phyloP scores from a whole-genome alignment of 352 stramenopile species.

The Thalassiosira hispida region DNA sequence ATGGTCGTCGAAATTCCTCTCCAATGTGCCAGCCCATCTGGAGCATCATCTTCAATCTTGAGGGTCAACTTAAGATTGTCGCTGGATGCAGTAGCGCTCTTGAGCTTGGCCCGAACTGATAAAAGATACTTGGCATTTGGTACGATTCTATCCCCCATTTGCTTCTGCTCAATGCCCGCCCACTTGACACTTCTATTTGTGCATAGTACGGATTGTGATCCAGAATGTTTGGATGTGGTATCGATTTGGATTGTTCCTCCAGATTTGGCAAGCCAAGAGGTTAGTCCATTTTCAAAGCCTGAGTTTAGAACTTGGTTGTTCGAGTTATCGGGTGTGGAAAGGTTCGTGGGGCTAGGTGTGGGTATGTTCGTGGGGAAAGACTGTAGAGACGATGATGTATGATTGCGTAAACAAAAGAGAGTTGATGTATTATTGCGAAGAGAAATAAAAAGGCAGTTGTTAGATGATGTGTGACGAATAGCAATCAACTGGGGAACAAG shows the following conservation, averaged over 20 bases:
- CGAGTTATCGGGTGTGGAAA: too few relatives aligned
- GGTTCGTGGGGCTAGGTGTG: not conserved
- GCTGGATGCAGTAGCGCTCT: conserved; percentile 4
- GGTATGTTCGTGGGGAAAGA: not conserved
- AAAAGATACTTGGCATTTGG: not conserved
- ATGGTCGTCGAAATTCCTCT: too few relatives aligned
- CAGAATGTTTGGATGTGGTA: not conserved
- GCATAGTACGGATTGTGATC: not conserved
- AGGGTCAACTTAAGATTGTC: conserved; percentile 3
- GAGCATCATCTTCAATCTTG: not conserved
- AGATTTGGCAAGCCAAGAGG: too few relatives aligned
- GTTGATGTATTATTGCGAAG: too few relatives aligned
- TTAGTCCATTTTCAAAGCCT: not conserved
- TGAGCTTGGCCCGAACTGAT: conserved; percentile 5
- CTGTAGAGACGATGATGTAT: too few relatives aligned
- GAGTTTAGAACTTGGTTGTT: not conserved
- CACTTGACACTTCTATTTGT: not conserved
- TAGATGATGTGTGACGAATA: too few relatives aligned
- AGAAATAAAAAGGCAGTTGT: too few relatives aligned
- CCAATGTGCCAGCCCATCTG: too few relatives aligned
- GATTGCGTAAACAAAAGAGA: not conserved
- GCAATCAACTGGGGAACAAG: too few relatives aligned
- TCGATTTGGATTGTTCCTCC: not conserved
- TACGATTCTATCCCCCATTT: not conserved
- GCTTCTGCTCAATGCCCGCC: not conserved